A percentile compares a stretch with the other conserved stretches of the same genome.
Conservation (phyloP, 176 grass and related monocot species). For the Aechmea fasciata region DNA sequence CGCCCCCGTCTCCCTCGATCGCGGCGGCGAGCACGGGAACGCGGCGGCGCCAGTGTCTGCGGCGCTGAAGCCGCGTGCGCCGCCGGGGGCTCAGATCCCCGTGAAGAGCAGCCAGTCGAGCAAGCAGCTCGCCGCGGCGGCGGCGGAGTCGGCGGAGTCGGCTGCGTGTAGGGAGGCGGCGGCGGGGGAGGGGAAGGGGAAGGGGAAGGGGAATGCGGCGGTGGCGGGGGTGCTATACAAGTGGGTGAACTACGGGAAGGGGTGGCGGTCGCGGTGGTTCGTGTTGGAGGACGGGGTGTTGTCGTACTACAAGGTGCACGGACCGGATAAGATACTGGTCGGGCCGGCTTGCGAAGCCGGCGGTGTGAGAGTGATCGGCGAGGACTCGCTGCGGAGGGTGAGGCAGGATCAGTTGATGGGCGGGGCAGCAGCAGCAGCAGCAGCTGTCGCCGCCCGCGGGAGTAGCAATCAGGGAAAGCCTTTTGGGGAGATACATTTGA, state of each 20-base stretch:
- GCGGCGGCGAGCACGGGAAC: constrained; percentile 20
- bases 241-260: constrained; percentile 97
- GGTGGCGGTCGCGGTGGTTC: constrained; percentile 82
- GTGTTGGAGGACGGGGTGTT: constrained; percentile 78
- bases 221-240: constrained; percentile 73
- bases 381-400: constrained; percentile 44
- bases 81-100: not conserved
- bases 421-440: constrained; percentile 11
- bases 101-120: not conserved
- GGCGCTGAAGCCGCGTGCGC: not conserved
- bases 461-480: constrained; percentile 67
- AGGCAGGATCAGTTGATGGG: constrained; percentile 22
- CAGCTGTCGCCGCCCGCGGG: constrained; percentile 1
- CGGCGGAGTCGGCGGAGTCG: not conserved
- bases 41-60: not conserved
- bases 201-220: not conserved
- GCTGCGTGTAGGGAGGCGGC: constrained; percentile 1
- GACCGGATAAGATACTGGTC: constrained; percentile 26
- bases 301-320: constrained; percentile 88
- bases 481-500: constrained; percentile 91
- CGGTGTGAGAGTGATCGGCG: constrained; percentile 60
- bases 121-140: not conserved
- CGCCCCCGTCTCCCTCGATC: constrained; percentile 70
- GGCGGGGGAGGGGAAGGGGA: constrained; percentile 7
- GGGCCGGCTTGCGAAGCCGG: constrained; percentile 24